These are phyloP conservation scores for Apiospora pterosperma DNA, from an alignment of 2,329 filamentous ascomycete species.

Conservation along the genomic window DNA sequence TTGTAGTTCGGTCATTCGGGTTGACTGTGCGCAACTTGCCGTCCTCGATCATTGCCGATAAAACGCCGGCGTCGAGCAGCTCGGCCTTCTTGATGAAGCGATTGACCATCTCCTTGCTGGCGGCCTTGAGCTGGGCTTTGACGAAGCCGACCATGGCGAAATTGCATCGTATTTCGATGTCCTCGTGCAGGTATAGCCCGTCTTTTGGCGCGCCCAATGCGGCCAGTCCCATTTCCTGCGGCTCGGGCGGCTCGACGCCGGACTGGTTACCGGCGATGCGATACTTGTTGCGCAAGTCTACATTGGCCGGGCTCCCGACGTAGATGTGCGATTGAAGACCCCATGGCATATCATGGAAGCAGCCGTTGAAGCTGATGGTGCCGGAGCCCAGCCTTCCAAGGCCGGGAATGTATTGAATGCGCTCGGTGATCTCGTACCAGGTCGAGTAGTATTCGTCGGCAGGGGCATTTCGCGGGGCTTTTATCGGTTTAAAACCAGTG, in stretches of 20 bases:
- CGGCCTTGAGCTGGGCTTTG: slow-evolving; percentile 63
- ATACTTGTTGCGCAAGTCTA: slow-evolving; percentile 67
- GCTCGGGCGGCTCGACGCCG: slow-evolving; percentile 58
- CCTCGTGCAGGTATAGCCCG: slow-evolving; percentile 65
- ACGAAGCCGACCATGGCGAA: slow-evolving; percentile 62
- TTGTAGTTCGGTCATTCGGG: slow-evolving; percentile 31
- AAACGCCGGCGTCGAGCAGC: slow-evolving; percentile 61
- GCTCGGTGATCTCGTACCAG: slow-evolving; percentile 71
- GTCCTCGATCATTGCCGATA: slow-evolving; percentile 66
- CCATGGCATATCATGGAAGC: slow-evolving; percentile 71
- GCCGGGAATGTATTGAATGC: slow-evolving; percentile 65
- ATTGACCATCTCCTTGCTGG: slow-evolving; percentile 64
- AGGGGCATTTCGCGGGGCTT: slow-evolving; percentile 64
- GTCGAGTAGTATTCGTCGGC: slow-evolving; percentile 70
- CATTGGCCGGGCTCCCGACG: slow-evolving; percentile 53
- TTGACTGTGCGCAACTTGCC: slow-evolving; percentile 60
- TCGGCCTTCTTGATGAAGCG: slow-evolving; percentile 70
- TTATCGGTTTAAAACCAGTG: slow-evolving; percentile 58
- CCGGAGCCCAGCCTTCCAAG: slow-evolving; percentile 62
- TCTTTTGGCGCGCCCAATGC: slow-evolving; percentile 58
- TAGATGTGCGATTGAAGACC: slow-evolving; percentile 71
- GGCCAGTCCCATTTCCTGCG: slow-evolving; percentile 58
- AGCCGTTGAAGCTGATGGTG: slow-evolving; percentile 66
- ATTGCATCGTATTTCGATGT: slow-evolving; percentile 69
- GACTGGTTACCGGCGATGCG: slow-evolving; percentile 67